These are phyloP conservation scores for Torulaspora franciscae DNA, from an alignment of 805 yeast genomes.

Conservation along the genomic window DNA sequence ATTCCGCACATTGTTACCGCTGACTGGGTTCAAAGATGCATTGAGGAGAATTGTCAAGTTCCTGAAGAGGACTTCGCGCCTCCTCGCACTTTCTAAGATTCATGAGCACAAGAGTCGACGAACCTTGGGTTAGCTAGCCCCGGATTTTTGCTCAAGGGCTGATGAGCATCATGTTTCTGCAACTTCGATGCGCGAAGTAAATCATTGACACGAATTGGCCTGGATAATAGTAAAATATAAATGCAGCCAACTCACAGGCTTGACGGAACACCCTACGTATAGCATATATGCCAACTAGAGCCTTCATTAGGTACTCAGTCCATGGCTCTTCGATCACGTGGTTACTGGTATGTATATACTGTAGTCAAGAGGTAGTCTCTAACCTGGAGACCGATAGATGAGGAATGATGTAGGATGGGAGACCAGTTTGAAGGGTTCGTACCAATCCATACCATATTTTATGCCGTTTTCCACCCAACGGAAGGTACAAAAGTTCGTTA, in stretches of 20 bases:
- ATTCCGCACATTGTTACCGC: constrained; percentile 36
- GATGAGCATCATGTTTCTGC: too few relatives aligned
- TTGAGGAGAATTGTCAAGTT: constrained; percentile 31
- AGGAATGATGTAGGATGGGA: constrained; percentile 15
- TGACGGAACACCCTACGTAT: too few relatives aligned
- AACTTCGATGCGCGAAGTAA: too few relatives aligned
- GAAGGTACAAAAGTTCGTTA: constrained; percentile 90
- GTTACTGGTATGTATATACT: not conserved
- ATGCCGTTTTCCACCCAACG: constrained; percentile 89
- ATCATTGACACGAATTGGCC: too few relatives aligned
- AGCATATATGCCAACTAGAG: too few relatives aligned
- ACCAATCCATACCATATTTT: constrained; percentile 84
- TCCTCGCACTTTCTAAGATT: constrained; percentile 1
- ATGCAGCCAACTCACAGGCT: too few relatives aligned
- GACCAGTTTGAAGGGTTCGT: constrained; percentile 58
- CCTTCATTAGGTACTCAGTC: too few relatives aligned
- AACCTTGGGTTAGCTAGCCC: too few relatives aligned
- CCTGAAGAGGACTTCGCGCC: constrained; percentile 33
- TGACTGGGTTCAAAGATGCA: constrained; percentile 38
- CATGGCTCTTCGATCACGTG: not conserved
- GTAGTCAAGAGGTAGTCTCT: not conserved
- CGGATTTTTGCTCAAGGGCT: too few relatives aligned
- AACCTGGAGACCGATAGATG: not conserved
- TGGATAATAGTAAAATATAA: too few relatives aligned
- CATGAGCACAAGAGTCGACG: too few relatives aligned